Conservation (phyloP, 2,329 filamentous ascomycete species). For the Fusarium subglutinans region DNA sequence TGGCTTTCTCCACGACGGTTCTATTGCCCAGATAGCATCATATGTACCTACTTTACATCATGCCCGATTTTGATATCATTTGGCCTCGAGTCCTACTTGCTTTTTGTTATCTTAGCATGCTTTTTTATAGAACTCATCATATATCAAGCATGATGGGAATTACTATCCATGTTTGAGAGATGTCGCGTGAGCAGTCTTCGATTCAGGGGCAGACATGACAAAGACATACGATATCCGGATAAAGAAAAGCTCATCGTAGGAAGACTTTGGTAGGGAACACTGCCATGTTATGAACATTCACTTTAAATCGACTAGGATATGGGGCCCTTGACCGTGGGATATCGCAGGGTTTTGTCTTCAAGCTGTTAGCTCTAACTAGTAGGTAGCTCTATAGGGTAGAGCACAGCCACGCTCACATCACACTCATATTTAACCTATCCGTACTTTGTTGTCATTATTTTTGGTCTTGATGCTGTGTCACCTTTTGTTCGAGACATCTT, state of each 20-base stretch:
- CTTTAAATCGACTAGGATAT: not conserved
- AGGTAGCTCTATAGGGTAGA: conserved; percentile 19
- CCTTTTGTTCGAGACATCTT: not conserved
- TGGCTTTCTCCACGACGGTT: conserved; percentile 16
- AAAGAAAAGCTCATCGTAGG: not conserved
- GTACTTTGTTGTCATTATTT: not conserved
- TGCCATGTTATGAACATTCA: not conserved
- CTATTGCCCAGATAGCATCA: not conserved
- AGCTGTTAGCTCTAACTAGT: not conserved
- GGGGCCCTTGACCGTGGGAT: conserved; percentile 8
- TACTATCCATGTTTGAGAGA: not conserved
- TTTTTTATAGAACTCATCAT: not conserved
- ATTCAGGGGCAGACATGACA: not conserved
- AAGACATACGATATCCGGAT: not conserved
- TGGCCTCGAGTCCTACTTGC: too few species aligned
- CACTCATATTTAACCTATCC: not conserved
- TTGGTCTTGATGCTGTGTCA: too few species aligned
- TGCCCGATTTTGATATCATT: not conserved
- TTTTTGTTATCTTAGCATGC: not conserved
- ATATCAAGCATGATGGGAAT: not conserved
- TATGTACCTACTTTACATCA: conserved; percentile 1
- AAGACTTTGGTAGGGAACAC: not conserved
- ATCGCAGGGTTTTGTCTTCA: not conserved
- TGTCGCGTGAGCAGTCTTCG: conserved; percentile 9
- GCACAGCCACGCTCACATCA: not conserved